Conservation (phyloP, 768 basidiomycete species). For the Serendipita vermifera region DNA sequence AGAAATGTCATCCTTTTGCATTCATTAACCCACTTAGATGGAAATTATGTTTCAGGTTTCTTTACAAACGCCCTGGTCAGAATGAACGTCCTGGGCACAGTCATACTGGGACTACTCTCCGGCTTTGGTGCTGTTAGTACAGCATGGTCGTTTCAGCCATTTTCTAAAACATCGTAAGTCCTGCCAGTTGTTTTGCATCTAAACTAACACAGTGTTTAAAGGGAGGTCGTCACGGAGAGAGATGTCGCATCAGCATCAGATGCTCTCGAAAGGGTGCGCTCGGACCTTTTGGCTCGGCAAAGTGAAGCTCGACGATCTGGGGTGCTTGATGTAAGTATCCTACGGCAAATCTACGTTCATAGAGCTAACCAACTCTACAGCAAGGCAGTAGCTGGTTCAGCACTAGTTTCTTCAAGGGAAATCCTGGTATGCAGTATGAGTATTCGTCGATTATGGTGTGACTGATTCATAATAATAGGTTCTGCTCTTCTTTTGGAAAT, state of each 20-base stretch:
- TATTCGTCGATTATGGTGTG: background rate
- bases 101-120: slow-evolving; percentile 65
- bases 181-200: background rate
- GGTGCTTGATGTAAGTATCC: background rate
- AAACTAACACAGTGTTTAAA: background rate
- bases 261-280: slow-evolving; percentile 16
- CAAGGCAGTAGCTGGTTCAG: background rate
- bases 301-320: slow-evolving; percentile 12
- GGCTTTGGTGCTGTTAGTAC: slow-evolving; percentile 66
- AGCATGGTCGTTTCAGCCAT: slow-evolving; percentile 38
- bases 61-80: slow-evolving; percentile 43
- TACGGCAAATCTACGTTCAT: too few species aligned
- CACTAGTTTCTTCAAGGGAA: slow-evolving; percentile 3
- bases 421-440: slow-evolving; percentile 1
- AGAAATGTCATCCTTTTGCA: background rate
- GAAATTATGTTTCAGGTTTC: slow-evolving; percentile 23
- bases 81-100: slow-evolving; percentile 61
- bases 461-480: background rate
- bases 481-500: slow-evolving; percentile 38
- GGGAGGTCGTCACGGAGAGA: slow-evolving; percentile 12
- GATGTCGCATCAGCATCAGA: slow-evolving; percentile 16
- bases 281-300: slow-evolving; percentile 15
- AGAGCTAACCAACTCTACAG: too few species aligned
- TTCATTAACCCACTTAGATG: slow-evolving; percentile 17
- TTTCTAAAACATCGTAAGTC: slow-evolving; percentile 3